phyloP scores from a whole-genome alignment of 2,329 filamentous ascomycete species.

The Trichoderma gracile region DNA sequence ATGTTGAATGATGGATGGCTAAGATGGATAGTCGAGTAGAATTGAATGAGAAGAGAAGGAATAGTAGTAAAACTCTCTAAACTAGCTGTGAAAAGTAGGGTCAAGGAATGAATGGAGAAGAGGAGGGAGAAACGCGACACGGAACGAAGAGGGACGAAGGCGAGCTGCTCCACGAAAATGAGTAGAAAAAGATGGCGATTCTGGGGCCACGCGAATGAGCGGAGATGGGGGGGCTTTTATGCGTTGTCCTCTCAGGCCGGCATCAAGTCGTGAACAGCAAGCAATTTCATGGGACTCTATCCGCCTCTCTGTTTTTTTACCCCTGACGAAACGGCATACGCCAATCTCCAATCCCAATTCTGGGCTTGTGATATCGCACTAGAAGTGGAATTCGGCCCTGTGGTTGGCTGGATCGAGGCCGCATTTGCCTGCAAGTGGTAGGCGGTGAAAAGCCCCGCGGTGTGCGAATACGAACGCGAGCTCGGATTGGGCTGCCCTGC shows the following conservation, averaged over 20 bases:
- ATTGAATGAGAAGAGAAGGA: slow-evolving; percentile 4
- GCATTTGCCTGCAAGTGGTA: slow-evolving; percentile 23
- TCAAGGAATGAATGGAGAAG: background rate
- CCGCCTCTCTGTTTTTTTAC: slow-evolving; percentile 10
- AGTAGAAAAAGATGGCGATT: background rate
- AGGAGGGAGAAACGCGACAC: slow-evolving; percentile 1
- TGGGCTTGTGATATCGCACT: slow-evolving; percentile 24
- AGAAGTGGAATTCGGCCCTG: slow-evolving; percentile 3
- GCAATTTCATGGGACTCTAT: slow-evolving; percentile 8
- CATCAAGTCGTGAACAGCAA: slow-evolving; percentile 6
- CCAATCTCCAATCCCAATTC: slow-evolving; percentile 25
- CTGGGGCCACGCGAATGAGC: slow-evolving; percentile 6
- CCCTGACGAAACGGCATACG: slow-evolving; percentile 21
- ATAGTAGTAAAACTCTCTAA: background rate
- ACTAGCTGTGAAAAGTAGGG: background rate
- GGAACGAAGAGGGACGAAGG: slow-evolving; percentile 7
- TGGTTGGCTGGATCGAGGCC: slow-evolving; percentile 18
- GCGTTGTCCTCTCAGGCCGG: background rate
- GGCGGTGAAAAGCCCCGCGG: slow-evolving; percentile 26
- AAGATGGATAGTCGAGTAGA: background rate
- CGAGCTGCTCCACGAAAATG: background rate
- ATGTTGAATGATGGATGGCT: slow-evolving; percentile 21
- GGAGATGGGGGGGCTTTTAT: slow-evolving; percentile 22
- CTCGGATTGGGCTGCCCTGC: slow-evolving; percentile 6
- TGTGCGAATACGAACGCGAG: slow-evolving; percentile 39